These are phyloP conservation scores for Chaetothyriales sp. DNA, from an alignment of 2,329 filamentous ascomycete species.

Conservation along the genomic window DNA sequence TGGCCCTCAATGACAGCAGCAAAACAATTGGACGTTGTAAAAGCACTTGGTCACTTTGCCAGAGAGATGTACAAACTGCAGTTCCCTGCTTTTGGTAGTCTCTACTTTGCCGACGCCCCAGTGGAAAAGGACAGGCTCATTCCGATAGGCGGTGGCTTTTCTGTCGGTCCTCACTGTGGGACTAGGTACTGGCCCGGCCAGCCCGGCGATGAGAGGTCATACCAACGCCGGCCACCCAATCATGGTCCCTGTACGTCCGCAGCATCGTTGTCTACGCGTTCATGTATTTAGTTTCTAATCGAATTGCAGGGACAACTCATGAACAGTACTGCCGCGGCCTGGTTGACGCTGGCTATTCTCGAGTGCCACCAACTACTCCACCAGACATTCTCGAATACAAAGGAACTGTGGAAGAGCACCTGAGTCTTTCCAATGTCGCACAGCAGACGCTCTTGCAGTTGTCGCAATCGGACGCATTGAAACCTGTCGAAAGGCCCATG, in stretches of 20 bases:
- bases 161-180: background rate
- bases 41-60: slow-evolving; percentile 11
- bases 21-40: slow-evolving; percentile 17
- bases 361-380: too few relatives aligned
- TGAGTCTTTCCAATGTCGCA: too few relatives aligned
- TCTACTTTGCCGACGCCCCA: slow-evolving; percentile 6
- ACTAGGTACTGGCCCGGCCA: background rate
- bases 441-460: background rate
- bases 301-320: background rate
- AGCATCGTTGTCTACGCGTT: background rate
- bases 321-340: too few relatives aligned
- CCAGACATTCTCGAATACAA: too few relatives aligned
- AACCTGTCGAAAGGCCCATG: too few relatives aligned
- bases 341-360: too few relatives aligned
- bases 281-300: background rate
- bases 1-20: slow-evolving; percentile 21
- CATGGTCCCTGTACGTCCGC: background rate
- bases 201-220: background rate
- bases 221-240: background rate
- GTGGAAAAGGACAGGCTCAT: background rate
- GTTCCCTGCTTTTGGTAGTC: slow-evolving; percentile 13
- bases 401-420: too few relatives aligned
- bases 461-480: background rate
- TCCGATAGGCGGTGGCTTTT: background rate
- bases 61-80: slow-evolving; percentile 5